Base-by-base conservation (phyloP, 2,329 filamentous ascomycete species). In the Knufia fluminis region DNA sequence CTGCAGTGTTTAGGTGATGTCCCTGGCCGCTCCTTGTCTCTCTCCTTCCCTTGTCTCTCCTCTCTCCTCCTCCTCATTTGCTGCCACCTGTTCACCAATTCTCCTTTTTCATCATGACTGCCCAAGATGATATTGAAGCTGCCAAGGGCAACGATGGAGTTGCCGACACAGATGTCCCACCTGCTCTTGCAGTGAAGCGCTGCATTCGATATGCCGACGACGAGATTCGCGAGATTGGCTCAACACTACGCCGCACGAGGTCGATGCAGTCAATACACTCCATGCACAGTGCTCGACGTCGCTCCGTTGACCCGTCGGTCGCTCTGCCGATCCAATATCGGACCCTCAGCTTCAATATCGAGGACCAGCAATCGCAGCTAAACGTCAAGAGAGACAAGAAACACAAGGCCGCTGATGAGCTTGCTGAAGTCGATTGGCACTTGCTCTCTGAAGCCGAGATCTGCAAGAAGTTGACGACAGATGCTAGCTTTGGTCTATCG, bases 401-500 rank as follows among this genome's bases (percentile, higher is more conserved):
- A 12, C 52, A 57, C 22, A 52, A 55, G 20, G 47, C 53, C 17
- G 48, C 45, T 12, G 47, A 55, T 24, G 46, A 82, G 54, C 73
- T 83, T 48, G 76, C 74, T 45, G 72, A 75, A 51, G 71, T 86
- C 44, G 79, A 86, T 59, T 85, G 83, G 80, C 84, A 88, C 62
- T 78, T 68, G 0, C 66, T 85, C 9, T 63, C 77, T 0, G 60
- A 72, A 10, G 69, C 77, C 4, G 78, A 84, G 50, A 68, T 85
- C n/a, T 71, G 76, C 51, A 70, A 71, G 23, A 76, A 80, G 22
- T 73, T 85, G 28, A 72, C 73, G 1, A 78, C 75, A 4, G 65
- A 64, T 1, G 66, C 74, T 46, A 35, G 23, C 17, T 23, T 20
- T 48, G 84, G 84, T 45, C 73, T 89, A 1, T 82, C 80, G 0